Evolutionary conservation across 257 asterid genomes (phyloP), one percentile per base, ranked within the genome.

Genomic region (Capsicum chinense): DNA sequence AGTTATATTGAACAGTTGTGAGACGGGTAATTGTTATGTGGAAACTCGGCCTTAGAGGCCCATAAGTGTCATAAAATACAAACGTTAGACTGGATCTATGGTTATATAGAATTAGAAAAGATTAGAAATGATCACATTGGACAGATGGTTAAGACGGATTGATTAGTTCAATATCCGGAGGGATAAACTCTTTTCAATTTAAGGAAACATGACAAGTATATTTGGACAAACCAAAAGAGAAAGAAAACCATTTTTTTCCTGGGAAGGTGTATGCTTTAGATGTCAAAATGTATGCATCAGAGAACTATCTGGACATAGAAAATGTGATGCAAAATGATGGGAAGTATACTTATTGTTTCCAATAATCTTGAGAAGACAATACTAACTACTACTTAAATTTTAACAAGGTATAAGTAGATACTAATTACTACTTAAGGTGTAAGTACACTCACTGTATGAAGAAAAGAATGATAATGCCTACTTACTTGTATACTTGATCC

Each of bases 161-260:
- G 39, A 71, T 9, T 71, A 47, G 57, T 71, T 47, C 35, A 48
- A n/a, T 44, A 71, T 16, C 39, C 47, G 9, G 58, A 71, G 37
- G 79, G 58, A 71, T 12, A 70, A 71, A n/a, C 26, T 17, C 1
- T 9, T 0, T 71, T 71, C 58, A 48, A 71, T 71, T 0, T 5
- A 71, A 71, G 17, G 79, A n/a, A 71, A 71, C 79, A 47, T 71
- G 79, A 44, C 79, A 71, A n/a, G 17, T 71, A 44, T 47, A 71
- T 58, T 71, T 47, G 37, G 58, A n/a, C 15, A 44, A 17, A 44
- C 79, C 79, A 70, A 71, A 71, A 71, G 17, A 71, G 17, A 19
- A 47, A 71, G 17, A 17, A n/a, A 21, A 9, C 5, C 79, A 3
- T 1, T 63, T 26, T 63, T 26, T n/a, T 5, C n/a, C 58, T 71